Conservation (phyloP, 441 rosid species). For the Arabidopsis lyrata region DNA sequence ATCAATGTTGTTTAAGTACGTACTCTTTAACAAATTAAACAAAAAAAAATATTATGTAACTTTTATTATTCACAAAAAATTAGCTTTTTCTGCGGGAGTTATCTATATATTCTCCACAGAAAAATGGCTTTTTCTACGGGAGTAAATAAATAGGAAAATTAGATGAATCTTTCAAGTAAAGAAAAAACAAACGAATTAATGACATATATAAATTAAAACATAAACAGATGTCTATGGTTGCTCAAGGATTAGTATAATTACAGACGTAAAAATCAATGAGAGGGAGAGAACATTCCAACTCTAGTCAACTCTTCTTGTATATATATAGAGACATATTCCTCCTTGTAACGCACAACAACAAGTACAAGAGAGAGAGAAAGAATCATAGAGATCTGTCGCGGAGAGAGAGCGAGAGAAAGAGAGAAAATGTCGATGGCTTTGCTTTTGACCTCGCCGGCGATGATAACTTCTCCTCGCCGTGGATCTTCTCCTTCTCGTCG, state of each 20-base stretch:
- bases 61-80: too few relatives aligned
- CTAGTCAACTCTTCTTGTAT: constrained; percentile 37
- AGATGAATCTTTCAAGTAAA: not conserved
- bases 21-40: too few relatives aligned
- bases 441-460: constrained; percentile 35
- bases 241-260: constrained; percentile 2
- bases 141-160: not conserved
- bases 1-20: not conserved
- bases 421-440: constrained; percentile 41
- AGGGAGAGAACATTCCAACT: constrained; percentile 33
- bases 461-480: constrained; percentile 30
- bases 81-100: not conserved
- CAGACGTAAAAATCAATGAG: constrained; percentile 14
- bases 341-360: constrained; percentile 40
- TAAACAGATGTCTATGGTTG: constrained; percentile 23
- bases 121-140: constrained; percentile 13
- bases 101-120: not conserved
- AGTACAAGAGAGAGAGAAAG: constrained; percentile 29
- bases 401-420: constrained; percentile 23
- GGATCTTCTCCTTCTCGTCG: constrained; percentile 37
- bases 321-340: constrained; percentile 35
- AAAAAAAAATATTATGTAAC: too few relatives aligned
- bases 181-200: not conserved
- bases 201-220: not conserved
- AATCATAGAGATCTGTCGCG: constrained; percentile 27